phyloP scores from a whole-genome alignment of 345 rosid genomes.

The Heritiera fomes region DNA sequence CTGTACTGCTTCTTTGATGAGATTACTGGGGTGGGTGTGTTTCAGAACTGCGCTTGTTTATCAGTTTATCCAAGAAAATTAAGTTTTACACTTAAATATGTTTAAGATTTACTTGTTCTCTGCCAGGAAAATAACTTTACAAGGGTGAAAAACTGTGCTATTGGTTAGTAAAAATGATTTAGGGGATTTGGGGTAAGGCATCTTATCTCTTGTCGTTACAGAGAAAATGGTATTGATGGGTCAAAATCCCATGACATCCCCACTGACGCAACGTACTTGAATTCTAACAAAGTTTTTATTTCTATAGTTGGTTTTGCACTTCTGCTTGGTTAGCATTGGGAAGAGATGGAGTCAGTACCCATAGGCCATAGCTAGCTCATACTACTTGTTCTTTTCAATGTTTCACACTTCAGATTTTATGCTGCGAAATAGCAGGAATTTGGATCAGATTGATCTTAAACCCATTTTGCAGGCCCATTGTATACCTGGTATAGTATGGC shows the following conservation, averaged over 20 bases:
- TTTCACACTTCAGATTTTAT: neutral
- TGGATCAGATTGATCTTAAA: neutral
- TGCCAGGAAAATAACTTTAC: too few species aligned
- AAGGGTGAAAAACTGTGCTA: too few species aligned
- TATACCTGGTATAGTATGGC: too few species aligned
- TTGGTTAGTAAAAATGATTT: too few species aligned
- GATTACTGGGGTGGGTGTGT: neutral
- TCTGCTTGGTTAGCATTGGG: neutral
- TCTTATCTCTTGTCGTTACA: neutral
- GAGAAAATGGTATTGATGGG: neutral
- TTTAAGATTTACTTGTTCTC: too few species aligned
- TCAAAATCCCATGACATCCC: conserved; percentile 13
- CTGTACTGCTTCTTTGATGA: neutral
- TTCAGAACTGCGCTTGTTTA: too few species aligned
- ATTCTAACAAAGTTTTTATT: neutral
- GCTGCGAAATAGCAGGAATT: neutral
- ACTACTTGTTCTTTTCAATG: neutral
- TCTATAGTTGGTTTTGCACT: neutral
- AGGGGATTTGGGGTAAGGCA: neutral
- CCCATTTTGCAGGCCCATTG: neutral
- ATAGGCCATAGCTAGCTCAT: neutral
- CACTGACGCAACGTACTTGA: neutral
- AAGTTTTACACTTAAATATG: too few species aligned
- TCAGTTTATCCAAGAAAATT: too few species aligned
- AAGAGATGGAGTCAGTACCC: neutral